phyloP scores from a whole-genome alignment of 1,284 basidiomycete genomes.

The Kwoniella shivajii region DNA sequence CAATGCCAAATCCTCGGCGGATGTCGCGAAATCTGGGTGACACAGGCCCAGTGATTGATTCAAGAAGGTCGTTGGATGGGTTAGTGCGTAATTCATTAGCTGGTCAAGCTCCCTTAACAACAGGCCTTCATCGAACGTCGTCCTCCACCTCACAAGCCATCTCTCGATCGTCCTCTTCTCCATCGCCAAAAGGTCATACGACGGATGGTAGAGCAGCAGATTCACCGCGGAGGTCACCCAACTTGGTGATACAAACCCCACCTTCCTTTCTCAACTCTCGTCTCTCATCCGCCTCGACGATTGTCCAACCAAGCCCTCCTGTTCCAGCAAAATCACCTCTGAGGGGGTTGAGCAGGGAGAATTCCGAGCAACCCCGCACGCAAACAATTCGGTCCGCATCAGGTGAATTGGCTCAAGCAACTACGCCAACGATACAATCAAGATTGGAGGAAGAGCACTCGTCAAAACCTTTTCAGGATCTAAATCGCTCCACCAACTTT shows the following conservation, averaged over 20 bases:
- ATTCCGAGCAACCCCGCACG: conserved; percentile 1
- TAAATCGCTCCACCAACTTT: conserved; percentile 27
- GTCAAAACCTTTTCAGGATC: background rate
- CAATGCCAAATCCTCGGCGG: background rate
- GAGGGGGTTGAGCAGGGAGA: conserved; percentile 27
- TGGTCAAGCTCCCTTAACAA: too few species aligned
- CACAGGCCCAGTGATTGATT: background rate
- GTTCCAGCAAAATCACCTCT: conserved; percentile 49
- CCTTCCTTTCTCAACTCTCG: conserved; percentile 14
- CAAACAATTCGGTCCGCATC: conserved; percentile 9
- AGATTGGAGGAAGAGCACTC: background rate
- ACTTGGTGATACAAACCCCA: conserved; percentile 31
- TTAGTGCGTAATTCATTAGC: too few species aligned
- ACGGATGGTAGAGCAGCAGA: background rate
- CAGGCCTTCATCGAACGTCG: too few species aligned
- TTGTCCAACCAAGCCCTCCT: conserved; percentile 36
- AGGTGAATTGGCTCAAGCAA: conserved; percentile 16
- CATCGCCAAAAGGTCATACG: conserved; percentile 3
- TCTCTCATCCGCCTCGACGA: conserved; percentile 1
- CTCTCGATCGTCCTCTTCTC: background rate
- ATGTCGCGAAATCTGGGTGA: background rate
- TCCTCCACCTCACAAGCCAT: background rate
- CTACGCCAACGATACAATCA: conserved; percentile 12
- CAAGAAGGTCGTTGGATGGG: too few species aligned
- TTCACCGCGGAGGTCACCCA: conserved; percentile 30